phyloP scores from a whole-genome alignment of 2,329 filamentous ascomycete genomes.

The Magnaporthiopsis incrustans region DNA sequence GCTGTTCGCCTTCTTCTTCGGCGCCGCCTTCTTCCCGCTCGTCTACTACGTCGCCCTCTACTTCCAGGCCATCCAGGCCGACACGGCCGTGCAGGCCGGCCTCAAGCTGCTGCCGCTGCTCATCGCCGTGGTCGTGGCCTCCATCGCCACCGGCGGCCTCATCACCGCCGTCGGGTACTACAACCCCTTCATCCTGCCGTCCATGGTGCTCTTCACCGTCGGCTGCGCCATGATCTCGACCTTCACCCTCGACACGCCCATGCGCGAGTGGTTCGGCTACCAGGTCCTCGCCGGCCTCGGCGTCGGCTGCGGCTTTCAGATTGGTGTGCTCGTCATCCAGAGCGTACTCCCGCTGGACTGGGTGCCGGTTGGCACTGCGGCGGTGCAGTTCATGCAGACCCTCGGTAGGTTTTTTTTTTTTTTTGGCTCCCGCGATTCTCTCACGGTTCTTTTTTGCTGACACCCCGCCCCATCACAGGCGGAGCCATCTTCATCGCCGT shows the following conservation, averaged over 20 bases:
- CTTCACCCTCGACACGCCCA: conserved; percentile 34
- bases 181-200: conserved; percentile 13
- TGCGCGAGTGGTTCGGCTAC: conserved; percentile 46
- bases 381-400: conserved; percentile 51
- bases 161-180: conserved; percentile 20
- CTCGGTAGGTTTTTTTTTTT: conserved; percentile 32
- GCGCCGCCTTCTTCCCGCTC: conserved; percentile 42
- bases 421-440: not conserved
- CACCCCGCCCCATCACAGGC: not conserved
- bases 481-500: conserved; percentile 47
- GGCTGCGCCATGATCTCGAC: conserved; percentile 48
- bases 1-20: conserved; percentile 39
- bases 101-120: conserved; percentile 47
- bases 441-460: not conserved
- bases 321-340: conserved; percentile 38
- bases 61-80: conserved; percentile 46
- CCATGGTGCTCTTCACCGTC: conserved; percentile 31
- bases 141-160: conserved; percentile 9
- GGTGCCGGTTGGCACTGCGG: conserved; percentile 40
- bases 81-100: conserved; percentile 43
- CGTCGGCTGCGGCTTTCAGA: conserved; percentile 38
- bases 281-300: conserved; percentile 41
- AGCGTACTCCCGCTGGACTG: conserved; percentile 37
- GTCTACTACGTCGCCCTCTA: conserved; percentile 47
- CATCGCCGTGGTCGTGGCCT: conserved; percentile 37